A percentile compares a stretch with the other conserved stretches of the same genome.
Evolutionary conservation across 495 filamentous ascomycete genomes (phyloP).

Genomic region (Podospora fimiseda): DNA sequence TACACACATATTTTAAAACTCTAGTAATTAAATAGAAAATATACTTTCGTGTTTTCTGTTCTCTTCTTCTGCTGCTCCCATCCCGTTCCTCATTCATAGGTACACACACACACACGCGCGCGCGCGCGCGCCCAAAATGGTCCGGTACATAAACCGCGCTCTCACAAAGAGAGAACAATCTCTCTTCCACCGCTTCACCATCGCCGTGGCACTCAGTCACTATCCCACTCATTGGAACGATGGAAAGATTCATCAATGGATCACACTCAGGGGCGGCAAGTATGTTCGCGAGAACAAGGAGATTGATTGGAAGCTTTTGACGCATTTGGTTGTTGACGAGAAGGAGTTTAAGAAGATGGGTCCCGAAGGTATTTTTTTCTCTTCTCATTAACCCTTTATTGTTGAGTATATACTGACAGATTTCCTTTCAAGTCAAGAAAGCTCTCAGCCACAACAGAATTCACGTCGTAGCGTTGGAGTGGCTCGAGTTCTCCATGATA

Average conservation of each 20-base stretch:
- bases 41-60: no score
- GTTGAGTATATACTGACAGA: not conserved
- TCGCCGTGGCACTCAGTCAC: not conserved
- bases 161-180: not conserved
- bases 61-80: no score
- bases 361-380: not conserved
- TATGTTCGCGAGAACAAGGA: not conserved
- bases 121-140: not conserved
- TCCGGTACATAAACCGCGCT: not conserved
- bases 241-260: not conserved
- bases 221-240: not conserved
- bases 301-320: not conserved
- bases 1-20: no score
- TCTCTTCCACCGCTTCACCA: not conserved
- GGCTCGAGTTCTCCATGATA: conserved; percentile 4
- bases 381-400: not conserved
- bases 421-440: not conserved
- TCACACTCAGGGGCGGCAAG: not conserved
- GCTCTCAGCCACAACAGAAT: not conserved
- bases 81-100: no score
- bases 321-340: not conserved
- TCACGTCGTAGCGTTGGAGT: not conserved
- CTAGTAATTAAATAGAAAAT: no score
- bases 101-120: not conserved
- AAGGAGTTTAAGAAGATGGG: not conserved